Percentiles rank a stretch among this genome's conserved stretches.
These are phyloP conservation scores for Ophiostoma perfectum DNA, from an alignment of 2,329 filamentous ascomycete genomes.

Conservation along the genomic window DNA sequence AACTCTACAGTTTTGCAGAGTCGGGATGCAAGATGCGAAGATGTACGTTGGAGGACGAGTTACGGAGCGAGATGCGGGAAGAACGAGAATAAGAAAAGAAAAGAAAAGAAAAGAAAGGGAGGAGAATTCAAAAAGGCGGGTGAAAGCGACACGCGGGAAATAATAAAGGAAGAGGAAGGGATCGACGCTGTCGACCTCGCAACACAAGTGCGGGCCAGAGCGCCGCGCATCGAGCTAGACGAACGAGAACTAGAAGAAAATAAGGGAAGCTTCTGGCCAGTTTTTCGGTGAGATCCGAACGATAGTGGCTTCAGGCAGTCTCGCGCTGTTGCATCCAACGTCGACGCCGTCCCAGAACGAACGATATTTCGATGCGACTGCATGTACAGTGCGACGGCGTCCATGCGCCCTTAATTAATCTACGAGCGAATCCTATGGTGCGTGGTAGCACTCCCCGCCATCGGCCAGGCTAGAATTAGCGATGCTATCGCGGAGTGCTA, in stretches of 20 bases:
- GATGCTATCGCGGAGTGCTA: too few relatives aligned
- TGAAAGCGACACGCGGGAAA: constrained; percentile 13
- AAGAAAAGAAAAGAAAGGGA: not conserved
- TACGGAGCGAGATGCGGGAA: not conserved
- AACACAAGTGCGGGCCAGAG: not conserved
- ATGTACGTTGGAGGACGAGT: not conserved
- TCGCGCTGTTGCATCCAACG: too few relatives aligned
- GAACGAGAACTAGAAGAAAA: not conserved
- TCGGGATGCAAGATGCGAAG: not conserved
- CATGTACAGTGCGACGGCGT: too few relatives aligned
- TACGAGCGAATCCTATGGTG: not conserved
- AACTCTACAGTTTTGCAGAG: not conserved
- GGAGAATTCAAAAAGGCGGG: not conserved
- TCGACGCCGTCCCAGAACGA: too few relatives aligned
- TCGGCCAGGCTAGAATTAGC: too few relatives aligned
- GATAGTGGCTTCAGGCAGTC: too few relatives aligned
- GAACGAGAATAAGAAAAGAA: not conserved
- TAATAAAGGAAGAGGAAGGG: not conserved
- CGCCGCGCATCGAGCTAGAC: not conserved
- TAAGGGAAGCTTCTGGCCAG: not conserved
- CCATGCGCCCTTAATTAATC: too few relatives aligned
- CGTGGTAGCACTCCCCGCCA: not conserved
- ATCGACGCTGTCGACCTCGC: not conserved
- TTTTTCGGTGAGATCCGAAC: not conserved
- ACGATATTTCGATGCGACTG: too few relatives aligned